Evolutionary conservation across 179 eudicot species (phyloP).

Genomic region (Vitellaria paradoxa): DNA sequence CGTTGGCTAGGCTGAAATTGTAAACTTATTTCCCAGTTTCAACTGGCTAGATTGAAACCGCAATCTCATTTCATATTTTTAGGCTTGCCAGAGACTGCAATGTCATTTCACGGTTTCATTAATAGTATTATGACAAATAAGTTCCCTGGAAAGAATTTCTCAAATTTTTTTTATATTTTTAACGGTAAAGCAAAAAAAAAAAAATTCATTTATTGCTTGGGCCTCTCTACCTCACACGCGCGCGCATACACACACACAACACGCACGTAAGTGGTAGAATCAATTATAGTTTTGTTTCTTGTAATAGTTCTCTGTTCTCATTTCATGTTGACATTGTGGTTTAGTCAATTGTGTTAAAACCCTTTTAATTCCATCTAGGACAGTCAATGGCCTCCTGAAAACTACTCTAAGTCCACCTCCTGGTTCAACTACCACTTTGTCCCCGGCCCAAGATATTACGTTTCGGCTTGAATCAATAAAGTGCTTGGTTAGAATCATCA

Average conservation of each 20-base stretch:
- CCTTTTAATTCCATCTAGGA: slow-evolving; percentile 93
- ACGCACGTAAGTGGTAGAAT: too few species aligned
- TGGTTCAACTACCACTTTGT: slow-evolving; percentile 81
- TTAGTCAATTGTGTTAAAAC: slow-evolving; percentile 47
- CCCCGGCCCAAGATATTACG: slow-evolving; percentile 87
- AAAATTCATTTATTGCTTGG: not conserved
- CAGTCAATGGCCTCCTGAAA: slow-evolving; percentile 94
- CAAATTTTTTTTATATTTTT: not conserved
- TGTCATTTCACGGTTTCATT: too few species aligned
- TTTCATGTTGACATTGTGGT: not conserved
- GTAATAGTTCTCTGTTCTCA: too few species aligned
- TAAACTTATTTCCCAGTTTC: too few species aligned
- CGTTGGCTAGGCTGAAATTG: too few species aligned
- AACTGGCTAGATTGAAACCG: too few species aligned
- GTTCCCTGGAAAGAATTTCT: too few species aligned
- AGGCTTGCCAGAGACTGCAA: too few species aligned
- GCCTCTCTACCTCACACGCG: not conserved
- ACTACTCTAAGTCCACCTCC: slow-evolving; percentile 97
- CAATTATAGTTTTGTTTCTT: not conserved
- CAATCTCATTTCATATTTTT: too few species aligned
- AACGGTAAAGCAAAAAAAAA: too few species aligned
- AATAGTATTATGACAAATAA: too few species aligned
- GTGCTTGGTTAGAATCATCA: slow-evolving; percentile 80
- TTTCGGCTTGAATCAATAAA: slow-evolving; percentile 91
- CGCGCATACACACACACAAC: too few species aligned